Base-by-base conservation (phyloP, 2,329 filamentous ascomycete species). In the Penicillium sclerotigenum region DNA sequence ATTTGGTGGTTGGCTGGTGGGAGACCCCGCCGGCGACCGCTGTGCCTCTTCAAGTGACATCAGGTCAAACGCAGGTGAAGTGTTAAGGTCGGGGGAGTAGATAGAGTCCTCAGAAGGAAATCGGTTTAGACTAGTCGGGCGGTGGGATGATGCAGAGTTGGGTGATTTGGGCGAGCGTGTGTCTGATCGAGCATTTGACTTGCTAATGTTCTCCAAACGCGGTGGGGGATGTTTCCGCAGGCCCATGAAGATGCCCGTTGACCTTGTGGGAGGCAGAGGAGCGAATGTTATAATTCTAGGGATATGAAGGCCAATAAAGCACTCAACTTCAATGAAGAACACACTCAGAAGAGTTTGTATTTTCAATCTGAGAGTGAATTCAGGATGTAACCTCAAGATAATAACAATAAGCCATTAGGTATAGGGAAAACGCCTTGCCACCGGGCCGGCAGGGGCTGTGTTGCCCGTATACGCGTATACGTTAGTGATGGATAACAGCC, bases 1-100 rank as follows among this genome's bases (percentile, higher is more conserved):
- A 52, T 65, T 70, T 34, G 66, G 65, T 10, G 61, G 60, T 10
- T 71, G 62, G 28, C 58, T 65, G 36, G 65, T 58, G 34, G 70
- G 63, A 10, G 65, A 66, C 46, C 66, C 68, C 46, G 69, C 63
- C 28, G 71, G 72, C 11, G 71, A 73, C 54, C 63, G 68, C 50
- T 73, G 72, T 5, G 72, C 71, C 51, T 75, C 65, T 49, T 75
- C 70, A 8, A 74, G 57, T 16, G 72, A 65, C 71, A 73, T 74
- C 29, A 73, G 60, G 52, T 72, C 70, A 45, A 74, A 74, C 1
- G 71, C 71, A 7, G 71, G 71, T 0, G 72, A 73, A 1, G 70
- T 74, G 47, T 73, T 68, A 45, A 74, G 65, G 55, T 74, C 71
- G 5, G 72, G 72, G 8, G 71, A 74, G 52, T 71, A 74, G 24